Evolutionary conservation across 2,329 filamentous ascomycete species (phyloP).

Genomic region (Sarocladiaceae sp.): DNA sequence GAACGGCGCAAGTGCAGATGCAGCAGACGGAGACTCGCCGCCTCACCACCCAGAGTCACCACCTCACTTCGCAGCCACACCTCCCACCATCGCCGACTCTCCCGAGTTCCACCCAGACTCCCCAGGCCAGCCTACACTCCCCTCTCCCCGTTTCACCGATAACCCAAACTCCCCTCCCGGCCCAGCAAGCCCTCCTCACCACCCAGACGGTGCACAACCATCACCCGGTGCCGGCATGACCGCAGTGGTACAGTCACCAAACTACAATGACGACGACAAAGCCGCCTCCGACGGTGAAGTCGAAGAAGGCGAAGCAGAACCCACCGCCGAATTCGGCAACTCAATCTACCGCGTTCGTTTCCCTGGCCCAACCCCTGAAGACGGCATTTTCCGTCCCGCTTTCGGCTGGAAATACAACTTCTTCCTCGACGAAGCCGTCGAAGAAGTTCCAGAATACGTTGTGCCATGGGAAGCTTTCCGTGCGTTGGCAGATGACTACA

Average conservation of each 20-base stretch:
- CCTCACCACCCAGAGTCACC: conserved; percentile 7
- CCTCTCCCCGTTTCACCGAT: not conserved
- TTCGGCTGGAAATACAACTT: conserved; percentile 99
- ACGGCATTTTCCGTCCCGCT: conserved; percentile 88
- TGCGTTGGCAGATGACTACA: conserved; percentile 92
- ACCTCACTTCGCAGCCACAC: conserved; percentile 5
- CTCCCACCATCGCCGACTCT: conserved; percentile 1
- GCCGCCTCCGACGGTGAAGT: conserved; percentile 32
- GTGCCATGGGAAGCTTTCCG: conserved; percentile 98
- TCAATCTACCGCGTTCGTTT: conserved; percentile 89
- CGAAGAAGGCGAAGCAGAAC: conserved; percentile 59
- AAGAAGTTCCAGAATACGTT: conserved; percentile 94
- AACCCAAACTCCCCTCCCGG: not conserved
- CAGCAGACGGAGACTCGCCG: not conserved
- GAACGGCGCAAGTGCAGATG: conserved; percentile 8
- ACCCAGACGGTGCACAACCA: conserved; percentile 8
- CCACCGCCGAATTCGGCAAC: conserved; percentile 83
- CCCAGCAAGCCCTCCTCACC: not conserved
- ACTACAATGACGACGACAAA: conserved; percentile 28
- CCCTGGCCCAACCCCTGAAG: conserved; percentile 72
- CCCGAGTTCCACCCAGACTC: conserved; percentile 5
- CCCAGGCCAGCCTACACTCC: not conserved
- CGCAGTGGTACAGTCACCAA: too few species aligned
- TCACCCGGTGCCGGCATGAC: too few species aligned
- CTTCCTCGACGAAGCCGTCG: conserved; percentile 92